Percentiles rank a stretch among this genome's conserved stretches.
phyloP scores from a whole-genome alignment of 306 rosid species.

The Dalbergia cochinchinensis region DNA sequence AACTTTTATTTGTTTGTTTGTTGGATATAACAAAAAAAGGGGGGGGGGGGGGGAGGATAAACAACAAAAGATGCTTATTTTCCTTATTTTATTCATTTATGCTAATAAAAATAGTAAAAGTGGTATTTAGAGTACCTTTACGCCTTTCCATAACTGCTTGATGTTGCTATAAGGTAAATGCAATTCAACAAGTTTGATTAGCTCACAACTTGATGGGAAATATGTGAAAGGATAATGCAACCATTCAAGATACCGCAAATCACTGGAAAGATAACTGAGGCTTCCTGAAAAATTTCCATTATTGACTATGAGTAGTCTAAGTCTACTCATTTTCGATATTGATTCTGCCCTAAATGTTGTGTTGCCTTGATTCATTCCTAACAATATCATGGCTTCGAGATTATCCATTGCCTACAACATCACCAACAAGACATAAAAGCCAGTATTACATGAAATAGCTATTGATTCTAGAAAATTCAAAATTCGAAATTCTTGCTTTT shows the following conservation, averaged over 20 bases:
- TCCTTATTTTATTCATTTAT: background rate
- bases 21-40: background rate
- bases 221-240: background rate
- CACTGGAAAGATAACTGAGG: background rate
- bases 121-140: background rate
- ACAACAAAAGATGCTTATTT: background rate
- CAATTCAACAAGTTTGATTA: slow-evolving; percentile 26
- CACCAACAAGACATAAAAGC: background rate
- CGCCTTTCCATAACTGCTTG: slow-evolving; percentile 34
- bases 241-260: slow-evolving; percentile 39
- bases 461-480: background rate
- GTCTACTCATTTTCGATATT: background rate
- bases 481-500: background rate
- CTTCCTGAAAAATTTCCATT: background rate
- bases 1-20: too few species aligned
- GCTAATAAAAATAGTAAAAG: background rate
- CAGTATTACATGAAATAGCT: background rate
- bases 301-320: background rate
- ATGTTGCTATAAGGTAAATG: background rate
- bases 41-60: too few species aligned
- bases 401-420: background rate
- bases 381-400: background rate
- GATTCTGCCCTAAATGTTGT: background rate
- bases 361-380: background rate
- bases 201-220: slow-evolving; percentile 19